These are phyloP conservation scores for Crepidotus variabilis DNA, from an alignment of 768 basidiomycete genomes.

Conservation along the genomic window DNA sequence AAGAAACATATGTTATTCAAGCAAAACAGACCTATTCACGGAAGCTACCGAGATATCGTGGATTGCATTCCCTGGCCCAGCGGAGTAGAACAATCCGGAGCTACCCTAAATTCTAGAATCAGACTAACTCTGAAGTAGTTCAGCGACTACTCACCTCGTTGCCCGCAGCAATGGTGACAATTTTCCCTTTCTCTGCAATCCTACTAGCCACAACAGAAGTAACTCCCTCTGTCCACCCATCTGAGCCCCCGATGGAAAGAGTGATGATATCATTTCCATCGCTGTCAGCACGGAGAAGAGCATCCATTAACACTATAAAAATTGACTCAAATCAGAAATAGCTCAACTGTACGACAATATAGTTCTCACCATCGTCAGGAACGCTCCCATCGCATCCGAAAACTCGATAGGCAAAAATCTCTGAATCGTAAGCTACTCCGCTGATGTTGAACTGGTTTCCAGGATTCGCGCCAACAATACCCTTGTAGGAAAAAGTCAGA, in stretches of 20 bases:
- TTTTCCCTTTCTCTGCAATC: constrained; percentile 51
- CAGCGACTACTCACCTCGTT: constrained; percentile 31
- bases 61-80: constrained; percentile 46
- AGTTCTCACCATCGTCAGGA: constrained; percentile 2
- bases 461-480: constrained; percentile 58
- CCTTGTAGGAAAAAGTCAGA: constrained; percentile 21
- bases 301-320: constrained; percentile 37
- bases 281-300: constrained; percentile 43
- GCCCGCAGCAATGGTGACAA: constrained; percentile 64
- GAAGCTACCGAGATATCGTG: constrained; percentile 54
- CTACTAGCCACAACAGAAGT: constrained; percentile 54
- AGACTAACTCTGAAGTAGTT: not conserved
- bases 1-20: not conserved
- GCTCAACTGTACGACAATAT: not conserved
- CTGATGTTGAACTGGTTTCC: constrained; percentile 60
- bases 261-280: constrained; percentile 63
- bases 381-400: not conserved
- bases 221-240: constrained; percentile 61
- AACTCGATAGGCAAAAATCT: constrained; percentile 28
- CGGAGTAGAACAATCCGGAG: constrained; percentile 58
- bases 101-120: constrained; percentile 30
- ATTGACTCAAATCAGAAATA: not conserved
- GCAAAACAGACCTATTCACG: constrained; percentile 38
- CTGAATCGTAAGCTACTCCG: constrained; percentile 61
- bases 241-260: constrained; percentile 58